These are phyloP conservation scores for Coleophoma eucalyptorum DNA, from an alignment of 2,329 filamentous ascomycete genomes.

Conservation along the genomic window DNA sequence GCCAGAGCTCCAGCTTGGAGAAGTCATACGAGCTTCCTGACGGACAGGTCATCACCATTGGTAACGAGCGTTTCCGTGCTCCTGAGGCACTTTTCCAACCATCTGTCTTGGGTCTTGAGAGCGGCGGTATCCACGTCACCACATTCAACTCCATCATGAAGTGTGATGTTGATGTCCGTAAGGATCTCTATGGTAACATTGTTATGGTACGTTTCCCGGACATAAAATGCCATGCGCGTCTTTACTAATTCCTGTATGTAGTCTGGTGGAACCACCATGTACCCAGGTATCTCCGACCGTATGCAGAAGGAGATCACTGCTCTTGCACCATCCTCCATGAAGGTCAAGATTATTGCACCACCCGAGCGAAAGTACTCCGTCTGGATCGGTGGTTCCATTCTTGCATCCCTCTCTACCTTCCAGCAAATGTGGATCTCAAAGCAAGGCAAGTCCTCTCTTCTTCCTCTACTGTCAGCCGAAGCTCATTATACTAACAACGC, in stretches of 20 bases:
- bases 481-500: neutral
- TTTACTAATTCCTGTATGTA: slow-evolving; percentile 33
- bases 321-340: slow-evolving; percentile 99
- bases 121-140: slow-evolving; percentile 98
- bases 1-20: slow-evolving; percentile 97
- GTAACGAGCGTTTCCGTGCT: slow-evolving; percentile 99
- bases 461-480: neutral
- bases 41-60: slow-evolving; percentile 98
- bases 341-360: slow-evolving; percentile 99
- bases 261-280: slow-evolving; percentile 99
- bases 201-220: slow-evolving; percentile 79
- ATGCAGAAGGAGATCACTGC: slow-evolving; percentile 99
- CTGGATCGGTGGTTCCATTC: slow-evolving; percentile 99
- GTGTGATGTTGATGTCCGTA: slow-evolving; percentile 99
- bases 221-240: neutral
- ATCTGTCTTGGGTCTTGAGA: slow-evolving; percentile 95
- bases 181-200: slow-evolving; percentile 99
- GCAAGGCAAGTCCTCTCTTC: slow-evolving; percentile 53
- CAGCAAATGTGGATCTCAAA: slow-evolving; percentile 99
- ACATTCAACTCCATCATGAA: slow-evolving; percentile 99
- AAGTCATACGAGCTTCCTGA: slow-evolving; percentile 99
- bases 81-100: slow-evolving; percentile 99
- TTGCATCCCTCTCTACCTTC: slow-evolving; percentile 99
- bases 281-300: slow-evolving; percentile 99
- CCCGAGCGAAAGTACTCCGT: slow-evolving; percentile 99